Evolutionary conservation across 2,329 filamentous ascomycete species (phyloP).

Genomic region (Microsporum audouinii): DNA sequence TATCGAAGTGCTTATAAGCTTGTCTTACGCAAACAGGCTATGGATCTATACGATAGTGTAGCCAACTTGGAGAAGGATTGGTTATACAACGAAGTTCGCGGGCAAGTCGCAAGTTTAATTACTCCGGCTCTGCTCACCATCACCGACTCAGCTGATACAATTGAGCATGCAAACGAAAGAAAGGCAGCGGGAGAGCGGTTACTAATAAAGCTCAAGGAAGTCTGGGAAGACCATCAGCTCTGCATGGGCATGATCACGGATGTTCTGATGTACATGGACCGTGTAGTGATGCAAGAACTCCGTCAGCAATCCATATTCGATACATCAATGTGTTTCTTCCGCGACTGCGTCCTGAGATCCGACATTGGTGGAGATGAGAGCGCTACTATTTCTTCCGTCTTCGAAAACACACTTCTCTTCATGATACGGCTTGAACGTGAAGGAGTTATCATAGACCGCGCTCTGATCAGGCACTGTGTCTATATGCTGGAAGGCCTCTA

Average conservation of each 20-base stretch:
- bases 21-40: conserved; percentile 76
- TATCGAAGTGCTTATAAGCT: conserved; percentile 93
- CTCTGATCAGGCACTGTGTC: conserved; percentile 68
- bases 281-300: conserved; percentile 64
- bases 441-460: conserved; percentile 77
- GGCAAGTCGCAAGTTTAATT: conserved; percentile 58
- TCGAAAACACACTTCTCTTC: conserved; percentile 74
- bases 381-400: conserved; percentile 54
- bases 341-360: conserved; percentile 68
- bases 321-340: conserved; percentile 74
- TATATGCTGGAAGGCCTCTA: conserved; percentile 86
- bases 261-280: conserved; percentile 95
- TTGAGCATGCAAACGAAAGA: conserved; percentile 58
- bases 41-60: conserved; percentile 68
- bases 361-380: conserved; percentile 29
- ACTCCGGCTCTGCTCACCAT: conserved; percentile 55
- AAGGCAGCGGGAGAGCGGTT: conserved; percentile 73
- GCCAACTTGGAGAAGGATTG: conserved; percentile 70
- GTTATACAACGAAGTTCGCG: conserved; percentile 63
- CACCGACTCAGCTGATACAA: conserved; percentile 38
- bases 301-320: conserved; percentile 68
- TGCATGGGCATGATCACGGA: conserved; percentile 96
- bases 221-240: conserved; percentile 81
- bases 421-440: conserved; percentile 87
- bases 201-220: conserved; percentile 59